These are phyloP conservation scores for Westerdykella aurantiaca DNA, from an alignment of 2,329 filamentous ascomycete species.

Conservation along the genomic window DNA sequence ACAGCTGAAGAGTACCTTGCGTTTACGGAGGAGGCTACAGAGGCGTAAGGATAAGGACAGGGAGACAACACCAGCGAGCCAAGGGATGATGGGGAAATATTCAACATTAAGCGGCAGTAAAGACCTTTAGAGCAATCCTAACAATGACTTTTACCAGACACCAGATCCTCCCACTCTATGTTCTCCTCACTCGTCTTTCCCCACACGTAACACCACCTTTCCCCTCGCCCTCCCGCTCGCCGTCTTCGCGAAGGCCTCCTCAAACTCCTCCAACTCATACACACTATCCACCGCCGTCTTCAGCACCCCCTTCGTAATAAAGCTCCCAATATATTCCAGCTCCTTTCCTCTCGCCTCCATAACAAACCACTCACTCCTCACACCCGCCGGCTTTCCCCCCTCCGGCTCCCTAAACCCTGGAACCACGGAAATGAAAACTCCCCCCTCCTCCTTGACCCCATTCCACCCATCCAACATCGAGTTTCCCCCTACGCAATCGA, in stretches of 20 bases:
- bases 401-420: constrained; percentile 24
- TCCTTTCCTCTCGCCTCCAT: constrained; percentile 38
- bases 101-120: too few relatives aligned
- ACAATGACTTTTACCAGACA: too few relatives aligned
- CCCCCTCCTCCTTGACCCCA: constrained; percentile 32
- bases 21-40: constrained; percentile 54
- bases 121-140: too few relatives aligned
- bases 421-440: constrained; percentile 38
- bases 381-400: constrained; percentile 21
- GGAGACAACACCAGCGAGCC: too few relatives aligned
- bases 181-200: too few relatives aligned
- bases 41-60: background rate
- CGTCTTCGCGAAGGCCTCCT: constrained; percentile 38
- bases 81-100: too few relatives aligned
- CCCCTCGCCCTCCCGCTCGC: constrained; percentile 39
- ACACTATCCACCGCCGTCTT: constrained; percentile 39
- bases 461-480: constrained; percentile 41
- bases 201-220: constrained; percentile 36
- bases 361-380: constrained; percentile 40
- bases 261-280: constrained; percentile 39
- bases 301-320: constrained; percentile 38
- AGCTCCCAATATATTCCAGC: constrained; percentile 34
- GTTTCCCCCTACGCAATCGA: constrained; percentile 43
- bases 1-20: constrained; percentile 69
- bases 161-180: too few relatives aligned